A percentile compares a stretch with the other conserved stretches of the same genome.
phyloP scores from a whole-genome alignment of 163 green algal genomes.

The Scenedesmus sp. region DNA sequence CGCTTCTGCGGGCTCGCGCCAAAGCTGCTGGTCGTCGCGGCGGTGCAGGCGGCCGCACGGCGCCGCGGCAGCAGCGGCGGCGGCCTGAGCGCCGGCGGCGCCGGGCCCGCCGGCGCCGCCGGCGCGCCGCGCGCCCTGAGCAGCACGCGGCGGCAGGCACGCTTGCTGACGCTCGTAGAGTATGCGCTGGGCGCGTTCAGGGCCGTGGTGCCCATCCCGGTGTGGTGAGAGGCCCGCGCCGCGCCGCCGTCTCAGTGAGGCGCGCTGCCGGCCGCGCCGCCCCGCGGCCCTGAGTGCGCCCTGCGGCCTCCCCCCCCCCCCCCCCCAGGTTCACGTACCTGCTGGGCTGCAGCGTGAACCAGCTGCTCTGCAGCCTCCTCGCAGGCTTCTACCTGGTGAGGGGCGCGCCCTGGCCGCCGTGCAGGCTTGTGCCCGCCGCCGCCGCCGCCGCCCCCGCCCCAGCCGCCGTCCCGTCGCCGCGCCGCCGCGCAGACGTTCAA shows the following conservation, averaged over 20 bases:
- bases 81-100: neutral
- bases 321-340: slow-evolving; percentile 53
- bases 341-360: slow-evolving; percentile 39
- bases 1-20: slow-evolving; percentile 31
- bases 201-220: slow-evolving; percentile 47
- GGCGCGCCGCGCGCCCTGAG: too few relatives aligned
- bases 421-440: too few relatives aligned
- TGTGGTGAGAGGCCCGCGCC: slow-evolving; percentile 22
- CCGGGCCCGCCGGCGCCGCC: too few relatives aligned
- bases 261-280: neutral
- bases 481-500: too few relatives aligned
- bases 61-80: slow-evolving; percentile 10
- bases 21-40: slow-evolving; percentile 39
- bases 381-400: slow-evolving; percentile 52
- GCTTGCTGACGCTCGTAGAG: slow-evolving; percentile 52
- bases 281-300: too few relatives aligned
- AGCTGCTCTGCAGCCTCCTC: slow-evolving; percentile 35
- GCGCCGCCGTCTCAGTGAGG: neutral
- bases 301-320: too few relatives aligned
- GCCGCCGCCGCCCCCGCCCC: too few relatives aligned
- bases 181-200: slow-evolving; percentile 42
- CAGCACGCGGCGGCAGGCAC: slow-evolving; percentile 32
- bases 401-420: too few relatives aligned
- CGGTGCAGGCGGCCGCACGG: slow-evolving; percentile 18
- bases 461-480: too few relatives aligned